A percentile compares a stretch with the other conserved stretches of the same genome.
phyloP scores from a whole-genome alignment of 2,329 filamentous ascomycete species.

The Trichoderma atroviride region DNA sequence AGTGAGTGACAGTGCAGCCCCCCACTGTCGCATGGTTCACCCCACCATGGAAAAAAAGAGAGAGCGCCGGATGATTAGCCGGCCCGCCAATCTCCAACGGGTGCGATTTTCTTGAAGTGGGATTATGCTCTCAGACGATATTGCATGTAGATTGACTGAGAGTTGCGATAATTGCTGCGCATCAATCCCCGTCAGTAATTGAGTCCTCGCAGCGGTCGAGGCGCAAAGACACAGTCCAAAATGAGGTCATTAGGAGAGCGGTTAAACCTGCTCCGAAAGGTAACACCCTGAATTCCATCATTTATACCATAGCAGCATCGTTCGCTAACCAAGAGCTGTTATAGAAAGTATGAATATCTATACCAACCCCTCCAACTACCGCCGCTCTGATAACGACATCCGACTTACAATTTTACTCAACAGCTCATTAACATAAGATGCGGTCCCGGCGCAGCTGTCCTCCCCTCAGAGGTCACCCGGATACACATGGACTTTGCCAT shows the following conservation, averaged over 20 bases:
- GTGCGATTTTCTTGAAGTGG: constrained; percentile 35
- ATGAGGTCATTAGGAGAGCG: constrained; percentile 62
- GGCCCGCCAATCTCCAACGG: constrained; percentile 30
- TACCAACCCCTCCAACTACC: not conserved
- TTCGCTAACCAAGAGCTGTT: not conserved
- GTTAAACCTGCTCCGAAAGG: constrained; percentile 72
- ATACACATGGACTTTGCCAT: constrained; percentile 74
- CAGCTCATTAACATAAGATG: constrained; percentile 75
- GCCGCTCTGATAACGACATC: constrained; percentile 25
- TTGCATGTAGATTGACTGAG: not conserved
- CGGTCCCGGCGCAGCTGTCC: constrained; percentile 79
- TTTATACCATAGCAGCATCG: constrained; percentile 23
- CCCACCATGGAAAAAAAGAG: constrained; percentile 22
- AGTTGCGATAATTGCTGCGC: constrained; percentile 13
- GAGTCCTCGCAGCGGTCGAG: constrained; percentile 18
- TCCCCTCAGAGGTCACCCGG: constrained; percentile 74
- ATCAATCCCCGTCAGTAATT: constrained; percentile 17
- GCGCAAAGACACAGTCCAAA: constrained; percentile 29
- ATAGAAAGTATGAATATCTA: constrained; percentile 48
- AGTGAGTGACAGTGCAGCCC: not conserved
- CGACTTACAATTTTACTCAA: constrained; percentile 35
- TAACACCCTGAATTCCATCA: constrained; percentile 43
- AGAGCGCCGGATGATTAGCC: constrained; percentile 33
- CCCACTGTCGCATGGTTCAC: constrained; percentile 18
- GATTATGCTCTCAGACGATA: not conserved